Evolutionary conservation across 345 rosid genomes (phyloP), one percentile per base, ranked within the genome.

Genomic region (Arabis alpina): DNA sequence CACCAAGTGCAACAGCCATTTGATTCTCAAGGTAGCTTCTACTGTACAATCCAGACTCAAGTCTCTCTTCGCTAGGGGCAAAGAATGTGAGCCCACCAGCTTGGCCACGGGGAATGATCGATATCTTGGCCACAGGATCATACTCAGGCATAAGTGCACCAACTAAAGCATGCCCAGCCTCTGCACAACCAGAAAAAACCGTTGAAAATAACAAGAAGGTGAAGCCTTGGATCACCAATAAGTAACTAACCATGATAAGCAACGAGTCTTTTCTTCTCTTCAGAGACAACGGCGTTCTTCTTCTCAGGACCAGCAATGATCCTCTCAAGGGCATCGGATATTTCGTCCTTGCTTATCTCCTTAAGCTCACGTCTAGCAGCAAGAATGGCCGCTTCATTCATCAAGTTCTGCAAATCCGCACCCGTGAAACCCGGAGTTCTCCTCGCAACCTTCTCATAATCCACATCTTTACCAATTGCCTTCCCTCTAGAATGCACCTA

Each of bases 291-390:
- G 23, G 96, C 97, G 72, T 91, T 94, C 72, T 94, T 94, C 88
- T 91, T 94, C 82, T 94, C 99, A 5, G 99, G 99, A 64, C 99
- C 97, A 32, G 97, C 99, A 79, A 91, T 94, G 61, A 94, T 94
- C 79, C 99, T 86, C 83, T 94, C 99, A 15, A 91, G 81, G 52
- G 97, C 99, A 88, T 94, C 99, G 0, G 96, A 83, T 62, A 94
- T 94, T 80, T 91, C 99, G 47, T 94, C 99, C 59, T 94, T 91
- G 82, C 97, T 94, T 57, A 94, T 91, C 80, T 94, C 97, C 88
- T 94, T 94, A 13, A 94, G 97, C 54, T 89, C 93, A 55, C 96
- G 93, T 76, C 99, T 86, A 11, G 99, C 99, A 5, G 99, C 97
- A 68, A 93, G 89, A 77, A 93, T 91, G 47, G 99, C 97, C 2